Evolutionary conservation across 108 stramenopile species (phyloP), one percentile per base, ranked within the genome.

Genomic region (Schizochytrium sp.): DNA sequence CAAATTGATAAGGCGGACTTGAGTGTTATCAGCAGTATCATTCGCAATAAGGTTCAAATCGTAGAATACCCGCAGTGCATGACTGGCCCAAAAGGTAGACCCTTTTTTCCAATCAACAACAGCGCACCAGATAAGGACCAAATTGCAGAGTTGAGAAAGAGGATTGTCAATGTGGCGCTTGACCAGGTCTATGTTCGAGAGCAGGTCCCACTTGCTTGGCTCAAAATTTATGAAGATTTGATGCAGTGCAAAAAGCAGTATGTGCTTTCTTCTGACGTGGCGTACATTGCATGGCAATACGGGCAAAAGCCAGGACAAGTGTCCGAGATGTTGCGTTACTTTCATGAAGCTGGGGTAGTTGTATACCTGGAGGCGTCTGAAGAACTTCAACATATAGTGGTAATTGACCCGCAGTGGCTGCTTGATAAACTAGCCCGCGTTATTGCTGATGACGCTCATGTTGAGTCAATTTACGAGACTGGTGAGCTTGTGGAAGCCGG

Each of bases 321-420:
- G 12, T 38, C 40, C 15, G 64, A 38, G 42, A 69, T 69, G 64
- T 44, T 69, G 12, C 42, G 42, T 10, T 69, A 69, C 64, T 69
- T 69, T 2, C 12, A 69, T 44, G 64, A 44, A 7, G 42, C 44
- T 15, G 64, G 64, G 42, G 64, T 69, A 0, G 12, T 69, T 7
- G 64, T 69, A 7, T 44, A 69, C 2, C 15, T 69, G 42, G 5
- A 8, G 28, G 44, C 8, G 42, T 7, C 64, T 0, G 64, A 69
- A 2, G 8, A 38, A 1, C 28, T 13, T 8, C 5, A 38, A 38
- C 12, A 0, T 13, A 40, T 28, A 2, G 76, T 2, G 8, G 76
- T 83, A n/a, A 40, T 83, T 8, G 53, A 83, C 13, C 76, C 76
- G 17, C 15, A 83, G 53, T 83, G 76, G 76, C 76, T 83, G 7